Evolutionary conservation across 2,329 filamentous ascomycete species (phyloP), one percentile per base, ranked within the genome.

Genomic region (Aspergillus hiratsukae): DNA sequence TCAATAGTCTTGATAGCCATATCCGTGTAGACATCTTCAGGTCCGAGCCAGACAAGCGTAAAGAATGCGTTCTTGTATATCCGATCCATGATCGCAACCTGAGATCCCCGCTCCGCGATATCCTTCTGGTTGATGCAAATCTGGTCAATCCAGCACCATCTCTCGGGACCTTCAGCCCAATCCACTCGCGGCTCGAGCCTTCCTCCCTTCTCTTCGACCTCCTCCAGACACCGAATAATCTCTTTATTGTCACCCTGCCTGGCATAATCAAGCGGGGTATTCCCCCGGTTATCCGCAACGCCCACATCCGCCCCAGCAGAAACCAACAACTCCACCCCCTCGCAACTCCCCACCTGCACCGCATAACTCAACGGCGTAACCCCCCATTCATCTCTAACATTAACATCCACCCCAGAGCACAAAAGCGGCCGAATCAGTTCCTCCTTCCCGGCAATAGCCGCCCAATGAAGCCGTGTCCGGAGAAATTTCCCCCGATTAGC

Each of bases 101-200:
- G 53, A 3, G 41, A 27, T 8, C 27, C 49, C 7, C 53, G 28
- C 29, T 55, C 53, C 4, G 35, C 17, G 3, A 52, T 21, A 48
- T 55, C 49, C 5, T 29, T n/a, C 41, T 55, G 53, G 14, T 55
- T 46, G 14, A 55, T 55, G 11, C 53, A 55, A 40, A 55, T 48
- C 49, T 51, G 48, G 25, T 55, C 53, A 5, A 55, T 46, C 53
- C 53, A 55, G 31, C 53, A 55, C 53, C 53, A 55, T 28, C n/a
- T 29, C 21, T 55, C 48, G 3, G 53, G 53, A 1, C 53, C 53
- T 7, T 55, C 53, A 2, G 53, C 48, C 53, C 53, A 55, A 9
- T 17, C 27, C 5, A 3, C 48, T 14, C 6, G 10, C 21, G 27
- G 7, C 10, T 6, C 19, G 14, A 19, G 1, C 14, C 25, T 2